phyloP scores from a whole-genome alignment of 1,139 yeast species.

The Pichia sp. region DNA sequence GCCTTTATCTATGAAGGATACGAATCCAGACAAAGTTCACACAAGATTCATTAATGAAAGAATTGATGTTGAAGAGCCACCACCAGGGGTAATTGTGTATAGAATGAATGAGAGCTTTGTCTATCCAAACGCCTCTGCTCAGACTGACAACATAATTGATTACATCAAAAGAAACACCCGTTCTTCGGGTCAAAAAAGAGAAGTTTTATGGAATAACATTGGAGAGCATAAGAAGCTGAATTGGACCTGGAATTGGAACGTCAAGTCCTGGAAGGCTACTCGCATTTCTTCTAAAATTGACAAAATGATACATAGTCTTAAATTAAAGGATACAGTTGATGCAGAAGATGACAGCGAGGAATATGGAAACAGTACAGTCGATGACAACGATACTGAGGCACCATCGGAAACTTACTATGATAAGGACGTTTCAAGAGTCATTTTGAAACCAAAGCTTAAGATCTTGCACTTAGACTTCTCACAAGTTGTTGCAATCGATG shows the following conservation, averaged over 20 bases:
- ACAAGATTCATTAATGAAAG: slow-evolving; percentile 46
- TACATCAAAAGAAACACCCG: slow-evolving; percentile 60
- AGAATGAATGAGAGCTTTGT: slow-evolving; percentile 77
- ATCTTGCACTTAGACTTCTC: slow-evolving; percentile 79
- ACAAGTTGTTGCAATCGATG: slow-evolving; percentile 68
- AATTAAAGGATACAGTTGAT: not conserved
- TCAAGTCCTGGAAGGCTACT: not conserved
- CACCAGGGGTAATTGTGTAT: slow-evolving; percentile 85
- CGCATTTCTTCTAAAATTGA: not conserved
- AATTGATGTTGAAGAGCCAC: slow-evolving; percentile 66
- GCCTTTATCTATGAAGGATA: slow-evolving; percentile 52
- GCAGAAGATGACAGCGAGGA: no score
- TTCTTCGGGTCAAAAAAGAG: slow-evolving; percentile 62
- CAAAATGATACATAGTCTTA: not conserved
- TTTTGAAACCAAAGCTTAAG: slow-evolving; percentile 37
- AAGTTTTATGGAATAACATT: slow-evolving; percentile 82
- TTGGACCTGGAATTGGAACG: slow-evolving; percentile 11
- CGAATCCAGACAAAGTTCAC: slow-evolving; percentile 25
- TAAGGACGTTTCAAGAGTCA: no score
- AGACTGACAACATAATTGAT: slow-evolving; percentile 65
- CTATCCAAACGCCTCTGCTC: slow-evolving; percentile 75
- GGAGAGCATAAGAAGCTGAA: slow-evolving; percentile 5
- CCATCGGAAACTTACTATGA: no score
- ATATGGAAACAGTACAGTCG: no score
- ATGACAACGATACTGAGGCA: no score